Evolutionary conservation across 2,329 filamentous ascomycete species (phyloP).

Genomic region (Arthrobotrys sinensis): DNA sequence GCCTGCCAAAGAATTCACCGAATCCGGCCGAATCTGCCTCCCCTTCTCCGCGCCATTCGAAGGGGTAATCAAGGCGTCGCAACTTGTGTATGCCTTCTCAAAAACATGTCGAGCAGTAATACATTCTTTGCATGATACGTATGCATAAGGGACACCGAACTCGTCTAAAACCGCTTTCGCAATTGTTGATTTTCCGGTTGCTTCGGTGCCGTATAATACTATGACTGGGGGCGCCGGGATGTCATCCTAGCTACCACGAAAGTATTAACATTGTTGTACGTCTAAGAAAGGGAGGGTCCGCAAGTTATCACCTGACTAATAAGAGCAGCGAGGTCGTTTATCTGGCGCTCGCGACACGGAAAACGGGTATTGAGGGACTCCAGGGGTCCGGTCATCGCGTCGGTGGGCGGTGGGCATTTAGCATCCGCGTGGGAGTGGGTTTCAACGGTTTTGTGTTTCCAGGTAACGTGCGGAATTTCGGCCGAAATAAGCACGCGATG

Average conservation of each 20-base stretch:
- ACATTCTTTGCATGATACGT: slow-evolving; percentile 81
- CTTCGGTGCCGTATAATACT: slow-evolving; percentile 85
- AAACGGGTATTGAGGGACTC: slow-evolving; percentile 66
- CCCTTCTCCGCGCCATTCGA: slow-evolving; percentile 76
- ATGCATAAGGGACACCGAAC: slow-evolving; percentile 72
- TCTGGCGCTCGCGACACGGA: slow-evolving; percentile 70
- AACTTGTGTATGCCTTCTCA: slow-evolving; percentile 73
- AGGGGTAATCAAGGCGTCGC: slow-evolving; percentile 15
- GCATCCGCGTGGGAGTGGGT: slow-evolving; percentile 22
- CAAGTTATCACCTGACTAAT: slow-evolving; percentile 66
- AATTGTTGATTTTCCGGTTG: slow-evolving; percentile 87
- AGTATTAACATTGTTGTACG: slow-evolving; percentile 1
- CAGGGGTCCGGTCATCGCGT: slow-evolving; percentile 47
- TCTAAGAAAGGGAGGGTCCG: background rate
- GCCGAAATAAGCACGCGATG: slow-evolving; percentile 29
- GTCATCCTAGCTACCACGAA: slow-evolving; percentile 70
- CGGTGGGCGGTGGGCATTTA: slow-evolving; percentile 19
- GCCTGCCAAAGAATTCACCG: slow-evolving; percentile 79
- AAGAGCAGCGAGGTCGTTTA: slow-evolving; percentile 69
- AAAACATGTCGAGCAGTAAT: slow-evolving; percentile 84
- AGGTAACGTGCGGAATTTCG: slow-evolving; percentile 34
- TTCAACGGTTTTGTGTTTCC: slow-evolving; percentile 1
- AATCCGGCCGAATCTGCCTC: slow-evolving; percentile 39
- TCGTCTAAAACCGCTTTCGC: slow-evolving; percentile 75
- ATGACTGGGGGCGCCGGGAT: slow-evolving; percentile 81